These are phyloP conservation scores for Drosera spatulata DNA, from an alignment of 179 eudicot species.

Conservation along the genomic window DNA sequence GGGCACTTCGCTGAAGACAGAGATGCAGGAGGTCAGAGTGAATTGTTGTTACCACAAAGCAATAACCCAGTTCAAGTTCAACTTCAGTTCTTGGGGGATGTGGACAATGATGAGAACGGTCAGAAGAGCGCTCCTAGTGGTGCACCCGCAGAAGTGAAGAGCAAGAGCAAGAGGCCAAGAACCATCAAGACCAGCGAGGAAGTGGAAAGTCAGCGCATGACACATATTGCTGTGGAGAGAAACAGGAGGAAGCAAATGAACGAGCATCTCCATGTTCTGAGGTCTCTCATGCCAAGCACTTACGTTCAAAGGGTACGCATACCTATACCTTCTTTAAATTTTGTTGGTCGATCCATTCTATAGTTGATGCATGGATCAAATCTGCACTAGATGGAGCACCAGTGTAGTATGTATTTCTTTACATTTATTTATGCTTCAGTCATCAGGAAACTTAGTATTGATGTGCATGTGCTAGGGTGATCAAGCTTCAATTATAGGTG, in stretches of 20 bases:
- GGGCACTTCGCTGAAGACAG: conserved; percentile 6
- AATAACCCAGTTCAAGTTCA: conserved; percentile 20
- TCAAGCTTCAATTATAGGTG: conserved; percentile 91
- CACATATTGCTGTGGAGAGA: conserved; percentile 94
- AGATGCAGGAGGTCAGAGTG: neutral
- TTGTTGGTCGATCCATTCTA: no score
- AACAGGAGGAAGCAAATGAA: conserved; percentile 97
- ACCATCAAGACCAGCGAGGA: conserved; percentile 69
- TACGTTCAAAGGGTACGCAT: conserved; percentile 79
- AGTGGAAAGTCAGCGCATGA: conserved; percentile 95
- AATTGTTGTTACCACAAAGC: neutral
- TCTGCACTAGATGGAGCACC: no score
- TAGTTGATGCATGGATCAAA: no score
- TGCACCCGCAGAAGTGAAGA: conserved; percentile 12
- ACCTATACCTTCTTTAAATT: neutral
- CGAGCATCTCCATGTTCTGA: conserved; percentile 80
- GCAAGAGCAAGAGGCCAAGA: conserved; percentile 83
- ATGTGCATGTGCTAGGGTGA: conserved; percentile 51
- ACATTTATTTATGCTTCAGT: neutral
- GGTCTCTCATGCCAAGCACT: conserved; percentile 95
- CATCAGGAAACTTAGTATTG: neutral
- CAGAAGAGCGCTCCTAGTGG: neutral
- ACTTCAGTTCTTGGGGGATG: conserved; percentile 28
- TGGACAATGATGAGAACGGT: neutral
- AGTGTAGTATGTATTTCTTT: no score